Evolutionary conservation across 495 filamentous ascomycete species (phyloP), one percentile per base, ranked within the genome.

Genomic region (Xylona heveae): DNA sequence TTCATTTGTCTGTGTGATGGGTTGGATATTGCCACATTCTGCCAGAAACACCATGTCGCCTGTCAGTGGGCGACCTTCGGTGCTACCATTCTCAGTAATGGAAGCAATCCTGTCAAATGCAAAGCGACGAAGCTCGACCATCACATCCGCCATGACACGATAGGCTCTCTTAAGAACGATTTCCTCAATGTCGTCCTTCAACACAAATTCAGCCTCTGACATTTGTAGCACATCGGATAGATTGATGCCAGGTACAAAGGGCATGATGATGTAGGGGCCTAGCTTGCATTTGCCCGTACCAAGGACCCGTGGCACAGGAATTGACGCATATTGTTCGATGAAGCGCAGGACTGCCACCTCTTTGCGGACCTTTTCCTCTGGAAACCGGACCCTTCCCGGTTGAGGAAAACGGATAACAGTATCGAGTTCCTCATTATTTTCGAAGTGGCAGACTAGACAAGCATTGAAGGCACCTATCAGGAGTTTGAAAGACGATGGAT

Each of bases 331-430:
- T 7, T 25, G 7, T 13, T 7, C 23, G 12, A 25, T 7, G 23
- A 7, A 25, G 7, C 23, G 23, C 23, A 25, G 7, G 23, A 25
- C 23, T 7, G 23, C 23, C 12, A 25, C 23, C 23, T 25, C 23
- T 7, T 25, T 25, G 8, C 8, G 8, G 23, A 25, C 23, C 12
- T 25, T 25, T 13, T 25, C 23, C 12, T 25, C 42, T 28, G 43
- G 45, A 43, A 17, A 25, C 13, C 38, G 18, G 21, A 35, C 39
- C 5, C 46, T 41, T 35, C 48, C 43, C 22, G 49, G 38, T 19
- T 33, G 37, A 0, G 38, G 27, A 38, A 51, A 51, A 10, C 41
- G 42, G 33, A 49, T 45, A 9, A 47, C 3, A n/a, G n/a, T n/a
- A n/a, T n/a, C n/a, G n/a, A n/a, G n/a, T n/a, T n/a, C n/a, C n/a